Conservation (phyloP, 1,284 basidiomycete species). For the Ganoderma lucidum region DNA sequence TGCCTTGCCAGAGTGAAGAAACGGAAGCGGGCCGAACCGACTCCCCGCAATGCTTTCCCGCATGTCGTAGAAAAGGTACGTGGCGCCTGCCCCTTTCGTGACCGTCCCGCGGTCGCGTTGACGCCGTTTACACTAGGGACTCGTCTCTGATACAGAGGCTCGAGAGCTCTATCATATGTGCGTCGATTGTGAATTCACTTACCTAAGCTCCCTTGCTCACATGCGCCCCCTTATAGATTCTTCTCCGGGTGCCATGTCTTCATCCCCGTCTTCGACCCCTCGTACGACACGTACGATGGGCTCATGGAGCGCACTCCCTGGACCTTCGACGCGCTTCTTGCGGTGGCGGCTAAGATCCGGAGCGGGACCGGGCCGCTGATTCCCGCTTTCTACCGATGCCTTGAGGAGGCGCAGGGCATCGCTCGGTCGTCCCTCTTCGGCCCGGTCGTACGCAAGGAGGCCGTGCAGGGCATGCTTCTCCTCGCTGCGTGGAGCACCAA, state of each 20-base stretch:
- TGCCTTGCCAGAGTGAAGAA: constrained; percentile 73
- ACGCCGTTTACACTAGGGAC: constrained; percentile 55
- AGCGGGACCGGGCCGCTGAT: constrained; percentile 88
- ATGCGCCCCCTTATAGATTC: constrained; percentile 63
- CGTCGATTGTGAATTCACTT: constrained; percentile 26
- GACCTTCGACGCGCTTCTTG: constrained; percentile 91
- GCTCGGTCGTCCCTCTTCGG: constrained; percentile 92
- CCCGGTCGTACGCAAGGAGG: constrained; percentile 92
- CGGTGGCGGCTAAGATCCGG: constrained; percentile 90
- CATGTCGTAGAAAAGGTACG: constrained; percentile 84
- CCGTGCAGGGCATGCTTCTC: constrained; percentile 90
- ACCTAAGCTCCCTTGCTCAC: background rate
- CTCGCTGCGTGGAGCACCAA: constrained; percentile 94
- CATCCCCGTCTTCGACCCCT: constrained; percentile 91
- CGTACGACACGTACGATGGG: constrained; percentile 90
- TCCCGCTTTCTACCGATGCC: constrained; percentile 87
- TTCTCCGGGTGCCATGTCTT: constrained; percentile 96
- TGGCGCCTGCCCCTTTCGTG: background rate
- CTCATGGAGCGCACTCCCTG: constrained; percentile 91
- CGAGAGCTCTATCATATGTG: constrained; percentile 86
- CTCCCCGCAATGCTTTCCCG: constrained; percentile 84
- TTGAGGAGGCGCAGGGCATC: constrained; percentile 94
- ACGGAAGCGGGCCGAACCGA: constrained; percentile 87
- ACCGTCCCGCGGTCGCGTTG: constrained; percentile 14
- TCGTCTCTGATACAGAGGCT: constrained; percentile 80